A percentile compares a stretch with the other conserved stretches of the same genome.
Evolutionary conservation across 176 grass and related monocot genomes (phyloP).

Genomic region (Juncus inflexus): DNA sequence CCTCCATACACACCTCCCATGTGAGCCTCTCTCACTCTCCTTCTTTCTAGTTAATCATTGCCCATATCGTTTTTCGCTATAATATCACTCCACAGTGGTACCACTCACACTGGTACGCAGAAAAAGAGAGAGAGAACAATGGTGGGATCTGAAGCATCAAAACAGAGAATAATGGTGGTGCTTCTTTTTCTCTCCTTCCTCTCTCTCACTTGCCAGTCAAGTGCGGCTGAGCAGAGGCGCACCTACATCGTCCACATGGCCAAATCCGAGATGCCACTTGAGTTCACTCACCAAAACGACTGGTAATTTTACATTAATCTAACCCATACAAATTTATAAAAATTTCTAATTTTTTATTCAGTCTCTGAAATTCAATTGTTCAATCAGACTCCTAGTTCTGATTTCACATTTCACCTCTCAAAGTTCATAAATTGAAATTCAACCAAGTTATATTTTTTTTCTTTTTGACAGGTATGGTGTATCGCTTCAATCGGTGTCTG

Average conservation of each 20-base stretch:
- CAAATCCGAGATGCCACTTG: slow-evolving; percentile 51
- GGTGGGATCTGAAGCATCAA: slow-evolving; percentile 19
- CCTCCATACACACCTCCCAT: slow-evolving; percentile 15
- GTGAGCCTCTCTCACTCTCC: slow-evolving; percentile 6
- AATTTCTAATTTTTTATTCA: not conserved
- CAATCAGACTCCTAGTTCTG: not conserved
- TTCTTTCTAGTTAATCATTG: too few relatives aligned
- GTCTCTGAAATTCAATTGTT: not conserved
- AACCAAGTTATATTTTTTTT: slow-evolving; percentile 5
- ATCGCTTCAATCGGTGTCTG: slow-evolving; percentile 76
- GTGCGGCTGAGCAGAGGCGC: slow-evolving; percentile 23
- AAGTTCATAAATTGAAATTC: not conserved
- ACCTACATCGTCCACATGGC: slow-evolving; percentile 91
- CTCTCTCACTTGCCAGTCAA: slow-evolving; percentile 15
- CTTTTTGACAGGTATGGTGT: slow-evolving; percentile 41
- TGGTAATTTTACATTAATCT: slow-evolving; percentile 30
- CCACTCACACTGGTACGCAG: not conserved
- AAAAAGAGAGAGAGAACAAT: not conserved
- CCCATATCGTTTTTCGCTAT: too few relatives aligned
- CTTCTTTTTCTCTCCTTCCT: slow-evolving; percentile 9
- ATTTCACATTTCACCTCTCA: slow-evolving; percentile 4
- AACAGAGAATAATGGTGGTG: slow-evolving; percentile 9
- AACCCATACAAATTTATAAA: slow-evolving; percentile 1
- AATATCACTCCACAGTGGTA: not conserved
- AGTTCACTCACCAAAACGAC: slow-evolving; percentile 44